A percentile compares a stretch with the other conserved stretches of the same genome.
Conservation (phyloP, 805 yeast genomes). For the Wickerhamiella azymoides region DNA sequence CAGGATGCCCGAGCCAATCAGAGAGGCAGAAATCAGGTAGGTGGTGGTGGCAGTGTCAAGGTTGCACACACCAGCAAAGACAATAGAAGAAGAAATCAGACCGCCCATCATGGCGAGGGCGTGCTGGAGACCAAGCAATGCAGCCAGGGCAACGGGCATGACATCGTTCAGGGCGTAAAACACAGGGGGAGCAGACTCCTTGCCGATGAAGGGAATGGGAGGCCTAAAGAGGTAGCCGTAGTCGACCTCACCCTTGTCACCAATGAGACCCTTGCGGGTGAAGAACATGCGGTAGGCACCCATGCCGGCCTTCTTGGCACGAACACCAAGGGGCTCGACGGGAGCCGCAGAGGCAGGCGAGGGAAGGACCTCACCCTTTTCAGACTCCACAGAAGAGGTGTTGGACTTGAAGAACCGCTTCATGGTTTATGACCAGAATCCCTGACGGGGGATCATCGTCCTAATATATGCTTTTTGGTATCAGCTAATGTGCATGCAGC, state of each 20-base stretch:
- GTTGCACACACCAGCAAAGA: slow-evolving; percentile 53
- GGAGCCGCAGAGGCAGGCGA: slow-evolving; percentile 1
- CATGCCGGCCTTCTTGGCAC: background rate
- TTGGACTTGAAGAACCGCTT: slow-evolving; percentile 7
- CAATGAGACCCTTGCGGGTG: slow-evolving; percentile 69
- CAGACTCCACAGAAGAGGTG: background rate
- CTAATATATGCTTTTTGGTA: background rate
- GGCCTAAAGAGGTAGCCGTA: slow-evolving; percentile 72
- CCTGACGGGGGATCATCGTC: background rate
- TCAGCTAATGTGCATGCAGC: background rate
- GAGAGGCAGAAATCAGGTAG: slow-evolving; percentile 55
- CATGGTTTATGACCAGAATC: background rate
- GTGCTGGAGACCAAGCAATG: slow-evolving; percentile 76
- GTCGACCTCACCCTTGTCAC: slow-evolving; percentile 49
- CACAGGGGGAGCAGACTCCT: slow-evolving; percentile 42
- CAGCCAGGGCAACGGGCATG: slow-evolving; percentile 68
- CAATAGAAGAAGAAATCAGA: slow-evolving; percentile 67
- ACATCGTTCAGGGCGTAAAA: slow-evolving; percentile 70
- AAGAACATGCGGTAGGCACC: slow-evolving; percentile 29
- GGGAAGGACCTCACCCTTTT: slow-evolving; percentile 1
- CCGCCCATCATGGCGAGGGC: slow-evolving; percentile 87
- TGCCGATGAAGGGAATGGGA: slow-evolving; percentile 49
- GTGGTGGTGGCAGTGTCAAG: slow-evolving; percentile 37
- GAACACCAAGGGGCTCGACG: background rate
- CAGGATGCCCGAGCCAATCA: slow-evolving; percentile 57